Evolutionary conservation across 2,329 filamentous ascomycete genomes (phyloP), one percentile per base, ranked within the genome.

Genomic region (Neonectria coccinea): DNA sequence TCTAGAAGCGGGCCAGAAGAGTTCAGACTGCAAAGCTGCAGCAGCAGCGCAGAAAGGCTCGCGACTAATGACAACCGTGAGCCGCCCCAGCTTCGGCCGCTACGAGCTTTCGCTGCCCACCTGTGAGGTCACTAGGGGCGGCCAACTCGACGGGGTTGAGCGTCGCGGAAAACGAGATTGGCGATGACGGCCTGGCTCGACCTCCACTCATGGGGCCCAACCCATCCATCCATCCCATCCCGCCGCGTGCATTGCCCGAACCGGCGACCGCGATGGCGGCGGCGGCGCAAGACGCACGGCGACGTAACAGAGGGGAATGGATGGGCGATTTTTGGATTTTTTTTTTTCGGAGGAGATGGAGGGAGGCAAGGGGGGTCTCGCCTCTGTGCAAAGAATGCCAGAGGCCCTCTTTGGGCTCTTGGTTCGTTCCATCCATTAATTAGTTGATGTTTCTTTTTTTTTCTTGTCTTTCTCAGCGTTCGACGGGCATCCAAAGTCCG

Each of bases 1-100:
- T 74, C 73, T 74, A 74, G 73, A 74, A 74, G 71, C 72, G 67
- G 64, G 60, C 73, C 73, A 74, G 73, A 74, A 74, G 72, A 65
- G 67, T 71, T 39, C 36, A 8, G 36, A 39, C 14, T 16, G 25
- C 25, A 25, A 25, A 25, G 25, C 25, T 25, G 25, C 25, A 6
- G 69, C 68, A 72, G 70, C n/a, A 70, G 65, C 62, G 68, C 67
- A 65, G 36, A 67, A 71, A 71, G 59, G 31, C 36, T 63, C 59
- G 57, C 71, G 71, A 72, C 69, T 70, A 73, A 73, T 36, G 36
- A 39, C 36, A n/a, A n/a, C 36, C 36, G 36, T 73, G 70, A 70
- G 67, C 67, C 69, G 67, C 67, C 69, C 65, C 69, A 72, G 69
- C 64, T 66, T 73, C 70, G 70, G 70, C 67, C 69, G 52, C 70